Base-by-base conservation (phyloP, 176 grass and related monocot species). In the Triticum monococcum region DNA sequence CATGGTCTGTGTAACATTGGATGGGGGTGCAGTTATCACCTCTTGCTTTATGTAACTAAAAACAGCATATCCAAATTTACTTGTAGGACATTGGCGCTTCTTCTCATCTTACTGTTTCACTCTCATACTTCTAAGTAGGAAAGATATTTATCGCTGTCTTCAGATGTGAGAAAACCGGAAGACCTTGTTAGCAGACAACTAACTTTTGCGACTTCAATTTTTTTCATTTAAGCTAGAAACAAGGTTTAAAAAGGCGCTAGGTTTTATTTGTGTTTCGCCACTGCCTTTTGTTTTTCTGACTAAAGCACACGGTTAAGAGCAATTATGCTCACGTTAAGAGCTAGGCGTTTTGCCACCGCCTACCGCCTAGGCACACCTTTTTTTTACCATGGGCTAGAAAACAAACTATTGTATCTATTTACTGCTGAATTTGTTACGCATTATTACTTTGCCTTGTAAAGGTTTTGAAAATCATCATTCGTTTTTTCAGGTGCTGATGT, bases 401-500 rank as follows among this genome's bases (percentile, higher is more conserved):
- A 7, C 23, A 38, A 25, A 37, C 32, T 73, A 8, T 56, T 70
- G 40, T 25, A 17, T 25, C 8, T 4, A 35, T 46, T 31, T 46
- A 45, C 25, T 59, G 25, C 62, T 25, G 40, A 79, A 9, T 79
- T 48, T 11, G 10, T 63, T 57, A 32, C 22, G 36, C 9, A 36
- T n/a, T 75, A 31, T 78, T 66, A 12, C 17, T 32, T 65, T 9
- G 13, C 4, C 20, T 65, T 79, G 28, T 64, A 88, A 50, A 64
- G 2, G 3, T 79, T 72, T 28, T 90, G 20, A 73, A 35, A 41
- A 83, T 72, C 7, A 33, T 62, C 59, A 83, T 45, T 74, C 45
- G 7, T 57, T 57, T 66, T 79, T 26, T 46, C 60, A 91, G 90
- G 88, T 72, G 80, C 76, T 79, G 88, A 96, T 60, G 81, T 99